phyloP scores from a whole-genome alignment of 78 protist genomes.

The Dictyostelium brefeldianum region DNA sequence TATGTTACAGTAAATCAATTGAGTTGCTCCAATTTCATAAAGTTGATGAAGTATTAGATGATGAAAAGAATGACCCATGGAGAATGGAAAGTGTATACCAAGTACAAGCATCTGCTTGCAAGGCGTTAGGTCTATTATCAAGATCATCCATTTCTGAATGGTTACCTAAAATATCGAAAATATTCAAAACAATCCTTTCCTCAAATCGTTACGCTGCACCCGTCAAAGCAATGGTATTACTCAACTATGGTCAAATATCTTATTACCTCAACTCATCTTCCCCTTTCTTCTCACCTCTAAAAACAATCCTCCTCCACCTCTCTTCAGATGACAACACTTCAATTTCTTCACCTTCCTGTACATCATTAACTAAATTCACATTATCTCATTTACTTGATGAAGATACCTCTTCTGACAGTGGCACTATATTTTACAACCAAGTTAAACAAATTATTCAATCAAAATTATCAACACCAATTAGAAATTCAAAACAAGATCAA shows the following conservation, averaged over 20 bases:
- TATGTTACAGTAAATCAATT: conserved; percentile 59
- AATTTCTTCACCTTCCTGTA: conserved; percentile 60
- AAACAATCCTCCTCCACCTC: conserved; percentile 34
- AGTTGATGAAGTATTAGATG: conserved; percentile 51
- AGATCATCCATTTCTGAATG: conserved; percentile 71
- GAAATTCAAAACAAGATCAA: conserved; percentile 38
- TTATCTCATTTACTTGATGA: conserved; percentile 43
- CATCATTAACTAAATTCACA: conserved; percentile 67
- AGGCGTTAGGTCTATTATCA: conserved; percentile 76
- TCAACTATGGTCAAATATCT: conserved; percentile 55
- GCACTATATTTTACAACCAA: not conserved
- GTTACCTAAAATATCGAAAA: conserved; percentile 55
- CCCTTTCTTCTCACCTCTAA: conserved; percentile 64
- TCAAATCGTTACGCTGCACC: conserved; percentile 28
- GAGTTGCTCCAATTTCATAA: conserved; percentile 75
- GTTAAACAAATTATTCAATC: conserved; percentile 21
- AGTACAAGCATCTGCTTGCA: conserved; percentile 70
- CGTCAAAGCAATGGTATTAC: conserved; percentile 33
- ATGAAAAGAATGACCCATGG: conserved; percentile 70
- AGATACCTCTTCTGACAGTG: no score
- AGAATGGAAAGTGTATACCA: conserved; percentile 48
- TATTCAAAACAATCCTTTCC: conserved; percentile 32
- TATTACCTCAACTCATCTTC: not conserved
- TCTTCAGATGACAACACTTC: conserved; percentile 46
- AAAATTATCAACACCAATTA: not conserved